These are phyloP conservation scores for Xanthoconium purpureum DNA, from an alignment of 768 basidiomycete species.

Conservation along the genomic window DNA sequence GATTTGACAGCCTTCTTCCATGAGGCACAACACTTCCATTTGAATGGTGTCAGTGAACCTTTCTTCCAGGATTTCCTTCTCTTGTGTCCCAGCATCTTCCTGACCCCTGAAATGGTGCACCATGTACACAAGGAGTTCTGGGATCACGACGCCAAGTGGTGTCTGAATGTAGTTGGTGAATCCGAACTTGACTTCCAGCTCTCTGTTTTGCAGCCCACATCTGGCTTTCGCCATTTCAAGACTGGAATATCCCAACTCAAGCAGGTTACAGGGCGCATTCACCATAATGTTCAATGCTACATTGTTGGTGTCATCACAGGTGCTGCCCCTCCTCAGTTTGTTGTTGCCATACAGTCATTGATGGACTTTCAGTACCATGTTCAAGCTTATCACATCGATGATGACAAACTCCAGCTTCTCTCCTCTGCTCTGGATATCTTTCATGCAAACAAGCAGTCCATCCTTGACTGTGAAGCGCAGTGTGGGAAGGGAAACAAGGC, in stretches of 20 bases:
- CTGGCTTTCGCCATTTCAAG: neutral
- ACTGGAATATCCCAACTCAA: neutral
- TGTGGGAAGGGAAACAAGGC: neutral
- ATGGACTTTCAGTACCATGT: neutral
- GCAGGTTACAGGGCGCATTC: neutral
- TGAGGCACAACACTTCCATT: neutral
- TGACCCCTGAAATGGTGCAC: neutral
- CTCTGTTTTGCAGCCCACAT: neutral
- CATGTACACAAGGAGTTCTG: neutral
- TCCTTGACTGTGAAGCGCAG: neutral
- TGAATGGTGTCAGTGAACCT: neutral
- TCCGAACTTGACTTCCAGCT: neutral
- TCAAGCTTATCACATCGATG: neutral
- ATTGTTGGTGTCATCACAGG: neutral
- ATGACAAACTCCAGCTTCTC: neutral
- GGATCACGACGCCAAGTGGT: neutral
- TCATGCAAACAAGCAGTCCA: neutral
- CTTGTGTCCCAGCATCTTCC: neutral
- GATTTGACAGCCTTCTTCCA: neutral
- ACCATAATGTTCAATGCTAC: neutral
- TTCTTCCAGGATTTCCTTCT: neutral
- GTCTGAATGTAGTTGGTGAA: neutral
- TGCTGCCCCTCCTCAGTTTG: neutral
- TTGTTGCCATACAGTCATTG: neutral
- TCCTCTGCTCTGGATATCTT: neutral